Percentiles rank a stretch among this genome's conserved stretches.
phyloP scores from a whole-genome alignment of 495 filamentous ascomycete species.

The Penicillium canescens region DNA sequence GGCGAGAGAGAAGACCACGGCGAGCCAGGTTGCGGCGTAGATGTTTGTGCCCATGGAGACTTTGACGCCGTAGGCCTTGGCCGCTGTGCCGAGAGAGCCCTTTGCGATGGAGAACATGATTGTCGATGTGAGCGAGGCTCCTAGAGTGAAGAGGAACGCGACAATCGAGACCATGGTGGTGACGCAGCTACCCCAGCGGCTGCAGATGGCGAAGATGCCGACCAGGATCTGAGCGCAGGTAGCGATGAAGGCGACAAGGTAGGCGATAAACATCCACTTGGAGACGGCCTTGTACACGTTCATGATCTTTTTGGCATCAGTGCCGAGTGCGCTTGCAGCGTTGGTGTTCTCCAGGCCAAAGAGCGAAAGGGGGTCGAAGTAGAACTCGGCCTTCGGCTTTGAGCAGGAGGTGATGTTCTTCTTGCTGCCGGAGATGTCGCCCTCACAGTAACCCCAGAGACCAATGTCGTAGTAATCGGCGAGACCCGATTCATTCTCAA shows the following conservation, averaged over 20 bases:
- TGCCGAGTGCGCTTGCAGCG: constrained; percentile 60
- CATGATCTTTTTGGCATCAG: constrained; percentile 63
- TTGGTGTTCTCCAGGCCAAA: constrained; percentile 60
- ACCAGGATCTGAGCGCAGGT: constrained; percentile 69
- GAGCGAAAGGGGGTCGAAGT: constrained; percentile 69
- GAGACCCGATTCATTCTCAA: constrained; percentile 55
- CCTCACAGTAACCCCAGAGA: constrained; percentile 86
- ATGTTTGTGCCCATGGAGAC: constrained; percentile 65
- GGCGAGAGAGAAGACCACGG: constrained; percentile 70
- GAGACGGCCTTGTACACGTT: constrained; percentile 69
- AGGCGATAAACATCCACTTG: constrained; percentile 80
- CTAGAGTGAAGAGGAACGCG: constrained; percentile 57
- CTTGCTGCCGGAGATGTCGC: constrained; percentile 51
- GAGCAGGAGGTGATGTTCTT: constrained; percentile 53
- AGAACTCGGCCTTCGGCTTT: constrained; percentile 61
- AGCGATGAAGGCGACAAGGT: constrained; percentile 66
- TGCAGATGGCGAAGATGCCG: constrained; percentile 68
- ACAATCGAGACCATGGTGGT: constrained; percentile 72
- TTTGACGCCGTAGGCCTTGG: constrained; percentile 66
- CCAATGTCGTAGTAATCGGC: constrained; percentile 77
- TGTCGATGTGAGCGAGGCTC: constrained; percentile 56
- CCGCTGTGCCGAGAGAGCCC: constrained; percentile 57
- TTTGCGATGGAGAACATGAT: constrained; percentile 63
- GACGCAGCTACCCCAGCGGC: constrained; percentile 69
- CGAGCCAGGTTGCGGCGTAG: constrained; percentile 73